These are phyloP conservation scores for Vanrija sp. DNA, from an alignment of 1,284 basidiomycete species.

Conservation along the genomic window DNA sequence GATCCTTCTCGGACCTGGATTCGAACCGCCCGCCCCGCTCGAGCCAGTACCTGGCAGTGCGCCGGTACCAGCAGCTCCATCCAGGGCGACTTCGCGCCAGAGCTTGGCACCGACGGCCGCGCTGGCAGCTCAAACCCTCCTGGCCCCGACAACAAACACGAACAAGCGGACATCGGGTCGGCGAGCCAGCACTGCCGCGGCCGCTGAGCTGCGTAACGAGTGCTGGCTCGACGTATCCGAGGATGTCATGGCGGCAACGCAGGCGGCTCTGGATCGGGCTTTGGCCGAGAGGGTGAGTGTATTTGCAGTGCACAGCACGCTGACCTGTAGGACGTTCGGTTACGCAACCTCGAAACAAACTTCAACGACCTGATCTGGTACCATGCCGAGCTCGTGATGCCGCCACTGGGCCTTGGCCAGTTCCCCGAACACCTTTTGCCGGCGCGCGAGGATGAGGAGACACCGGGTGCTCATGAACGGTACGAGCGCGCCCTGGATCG, in stretches of 20 bases:
- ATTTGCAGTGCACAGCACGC: neutral
- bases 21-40: constrained; percentile 33
- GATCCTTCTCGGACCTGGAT: constrained; percentile 38
- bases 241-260: constrained; percentile 30
- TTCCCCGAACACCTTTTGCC: constrained; percentile 37
- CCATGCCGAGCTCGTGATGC: constrained; percentile 41
- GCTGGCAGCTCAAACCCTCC: neutral
- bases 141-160: constrained; percentile 10
- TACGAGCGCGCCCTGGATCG: constrained; percentile 28
- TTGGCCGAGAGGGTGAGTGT: constrained; percentile 36
- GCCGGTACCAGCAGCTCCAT: constrained; percentile 1
- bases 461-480: constrained; percentile 24
- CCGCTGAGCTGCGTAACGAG: neutral
- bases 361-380: constrained; percentile 42
- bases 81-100: neutral
- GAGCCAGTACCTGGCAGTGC: constrained; percentile 27
- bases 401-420: constrained; percentile 19
- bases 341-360: constrained; percentile 28
- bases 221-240: constrained; percentile 37
- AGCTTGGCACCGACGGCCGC: neutral
- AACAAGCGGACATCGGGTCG: constrained; percentile 13
- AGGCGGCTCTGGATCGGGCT: constrained; percentile 26
- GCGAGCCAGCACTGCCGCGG: neutral
- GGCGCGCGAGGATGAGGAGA: constrained; percentile 22
- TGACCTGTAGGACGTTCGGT: constrained; percentile 26